Conservation (phyloP, 2,329 filamentous ascomycete genomes). For the Trichoderma harzianum region DNA sequence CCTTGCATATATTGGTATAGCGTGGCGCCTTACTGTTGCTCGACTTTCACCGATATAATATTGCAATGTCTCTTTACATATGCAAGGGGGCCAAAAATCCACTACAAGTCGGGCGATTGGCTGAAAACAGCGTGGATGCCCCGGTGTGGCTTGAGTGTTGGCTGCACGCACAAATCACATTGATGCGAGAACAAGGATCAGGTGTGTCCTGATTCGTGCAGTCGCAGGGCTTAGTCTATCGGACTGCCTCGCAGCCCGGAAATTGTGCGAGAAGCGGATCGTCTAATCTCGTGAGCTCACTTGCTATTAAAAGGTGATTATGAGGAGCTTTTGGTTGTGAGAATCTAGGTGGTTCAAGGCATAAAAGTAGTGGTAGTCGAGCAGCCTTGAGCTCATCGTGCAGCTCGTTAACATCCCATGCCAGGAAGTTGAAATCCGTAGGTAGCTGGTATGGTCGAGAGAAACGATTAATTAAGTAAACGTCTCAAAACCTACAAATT, state of each 20-base stretch:
- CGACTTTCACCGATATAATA: background rate
- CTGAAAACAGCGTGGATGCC: background rate
- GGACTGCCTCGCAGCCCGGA: background rate
- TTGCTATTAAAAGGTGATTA: background rate
- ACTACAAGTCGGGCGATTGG: background rate
- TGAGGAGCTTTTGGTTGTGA: background rate
- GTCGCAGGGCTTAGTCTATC: background rate
- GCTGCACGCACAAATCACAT: background rate
- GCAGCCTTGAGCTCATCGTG: too few relatives aligned
- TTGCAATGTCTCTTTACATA: background rate
- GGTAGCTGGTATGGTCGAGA: too few relatives aligned
- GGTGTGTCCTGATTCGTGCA: background rate
- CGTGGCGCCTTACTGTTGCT: background rate
- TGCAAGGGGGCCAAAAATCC: background rate
- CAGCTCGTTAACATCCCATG: too few relatives aligned
- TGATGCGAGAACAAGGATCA: background rate
- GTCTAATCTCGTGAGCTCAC: background rate
- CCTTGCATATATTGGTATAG: background rate
- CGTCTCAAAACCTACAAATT: too few relatives aligned
- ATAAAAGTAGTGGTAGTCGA: too few relatives aligned
- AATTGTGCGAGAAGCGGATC: background rate
- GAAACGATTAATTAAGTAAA: too few relatives aligned
- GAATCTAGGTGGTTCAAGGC: too few relatives aligned
- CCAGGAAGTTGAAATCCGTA: too few relatives aligned
- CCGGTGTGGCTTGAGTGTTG: background rate